Evolutionary conservation across 2,329 filamentous ascomycete genomes (phyloP), one percentile per base, ranked within the genome.

Genomic region (Leptographium galeiforme): DNA sequence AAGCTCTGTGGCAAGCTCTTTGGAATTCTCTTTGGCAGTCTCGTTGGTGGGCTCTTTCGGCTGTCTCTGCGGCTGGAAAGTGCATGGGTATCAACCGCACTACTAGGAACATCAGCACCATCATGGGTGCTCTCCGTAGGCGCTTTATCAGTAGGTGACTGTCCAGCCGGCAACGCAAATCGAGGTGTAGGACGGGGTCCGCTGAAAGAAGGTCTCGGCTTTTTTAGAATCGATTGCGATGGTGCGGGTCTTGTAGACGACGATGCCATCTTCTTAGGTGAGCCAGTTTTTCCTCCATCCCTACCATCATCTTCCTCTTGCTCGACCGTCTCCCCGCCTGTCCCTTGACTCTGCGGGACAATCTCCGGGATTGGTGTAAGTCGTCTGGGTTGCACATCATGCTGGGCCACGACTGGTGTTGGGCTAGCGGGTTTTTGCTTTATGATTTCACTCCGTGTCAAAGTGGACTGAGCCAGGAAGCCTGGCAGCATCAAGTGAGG

Each of bases 161-260:
- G 16, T 5, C 43, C 48, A 36, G 72, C 72, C 2, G 78, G 78
- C 16, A 76, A 77, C 8, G 75, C 72, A 59, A 82, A 82, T n/a
- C 78, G 75, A 52, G 79, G 78, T 10, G 77, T 81, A n/a, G 77
- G 78, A 19, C 75, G 71, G 13, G 76, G 73, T 6, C 76, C 76
- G 16, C 71, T 72, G 19, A 54, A 32, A 2, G 53, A 57, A 12
- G 54, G 51, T 59, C 76, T 71, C 46, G 72, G 67, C 63, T 82
- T 82, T 62, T 81, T 82, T 55, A 82, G 61, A 52, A 82, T 83
- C 0, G 79, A 78, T 58, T 79, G 77, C 4, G 71, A 62, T 39
- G 72, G 74, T 6, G 73, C 70, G 8, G 72, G 70, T 53, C 72
- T 71, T 14, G 71, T 68, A 11, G 74, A 73, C 12, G 72, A 73